phyloP scores from a whole-genome alignment of 352 stramenopile species.

The Pythium brachiatum region DNA sequence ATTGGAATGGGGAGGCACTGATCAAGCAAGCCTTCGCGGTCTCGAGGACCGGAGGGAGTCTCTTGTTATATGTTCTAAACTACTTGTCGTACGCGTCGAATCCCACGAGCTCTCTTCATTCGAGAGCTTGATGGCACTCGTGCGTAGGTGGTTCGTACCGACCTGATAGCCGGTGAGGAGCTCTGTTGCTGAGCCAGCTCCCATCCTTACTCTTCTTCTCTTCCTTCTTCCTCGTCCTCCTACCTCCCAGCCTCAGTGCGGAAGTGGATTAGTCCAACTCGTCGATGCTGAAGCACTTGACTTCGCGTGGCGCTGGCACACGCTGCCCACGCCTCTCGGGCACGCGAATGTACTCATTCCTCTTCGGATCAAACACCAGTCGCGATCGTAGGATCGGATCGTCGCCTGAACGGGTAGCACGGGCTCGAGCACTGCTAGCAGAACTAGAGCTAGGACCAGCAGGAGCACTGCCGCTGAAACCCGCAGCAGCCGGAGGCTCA shows the following conservation, averaged over 20 bases:
- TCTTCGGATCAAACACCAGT: conserved; percentile 18
- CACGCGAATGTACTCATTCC: conserved; percentile 21
- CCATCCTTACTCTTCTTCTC: neutral
- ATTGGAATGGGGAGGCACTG: too few relatives aligned
- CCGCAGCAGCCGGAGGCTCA: neutral
- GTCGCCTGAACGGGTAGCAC: neutral
- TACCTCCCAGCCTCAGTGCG: neutral
- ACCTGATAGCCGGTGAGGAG: neutral
- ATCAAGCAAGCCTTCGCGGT: neutral
- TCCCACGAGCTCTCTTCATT: neutral
- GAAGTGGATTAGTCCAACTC: conserved; percentile 41
- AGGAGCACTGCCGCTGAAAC: neutral
- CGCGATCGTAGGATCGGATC: conserved; percentile 20
- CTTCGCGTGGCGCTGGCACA: conserved; percentile 1
- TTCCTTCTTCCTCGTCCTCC: neutral
- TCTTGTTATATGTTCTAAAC: conserved; percentile 1
- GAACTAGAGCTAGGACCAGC: too few relatives aligned
- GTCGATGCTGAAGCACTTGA: conserved; percentile 54
- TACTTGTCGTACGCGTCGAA: neutral
- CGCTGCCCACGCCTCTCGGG: neutral
- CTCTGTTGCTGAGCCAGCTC: neutral
- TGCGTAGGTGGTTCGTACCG: neutral
- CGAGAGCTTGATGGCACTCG: neutral
- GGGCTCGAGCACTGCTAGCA: too few relatives aligned
- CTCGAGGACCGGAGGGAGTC: neutral